These are phyloP conservation scores for Juglanconis oblonga DNA, from an alignment of 2,329 filamentous ascomycete genomes.

Conservation along the genomic window DNA sequence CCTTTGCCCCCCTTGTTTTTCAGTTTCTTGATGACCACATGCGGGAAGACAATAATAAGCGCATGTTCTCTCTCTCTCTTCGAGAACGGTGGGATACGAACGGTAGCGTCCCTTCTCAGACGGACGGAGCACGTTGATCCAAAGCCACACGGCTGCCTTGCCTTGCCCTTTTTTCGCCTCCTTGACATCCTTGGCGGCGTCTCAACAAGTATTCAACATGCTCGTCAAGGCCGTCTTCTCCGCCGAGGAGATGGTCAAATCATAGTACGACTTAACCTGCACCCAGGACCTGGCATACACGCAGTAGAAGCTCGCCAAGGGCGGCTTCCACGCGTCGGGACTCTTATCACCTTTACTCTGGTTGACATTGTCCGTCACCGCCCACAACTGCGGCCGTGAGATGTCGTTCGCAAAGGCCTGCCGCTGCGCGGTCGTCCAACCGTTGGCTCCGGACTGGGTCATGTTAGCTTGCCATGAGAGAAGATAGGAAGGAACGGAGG, in stretches of 20 bases:
- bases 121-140: too few relatives aligned
- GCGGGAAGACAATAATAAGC: too few relatives aligned
- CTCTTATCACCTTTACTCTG: slow-evolving; percentile 68
- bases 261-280: slow-evolving; percentile 72
- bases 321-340: slow-evolving; percentile 75
- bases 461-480: slow-evolving; percentile 1
- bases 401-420: slow-evolving; percentile 75
- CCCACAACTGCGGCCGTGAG: slow-evolving; percentile 70
- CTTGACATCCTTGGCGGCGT: not conserved
- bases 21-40: too few relatives aligned
- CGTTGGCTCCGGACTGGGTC: slow-evolving; percentile 62
- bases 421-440: slow-evolving; percentile 68
- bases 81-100: too few relatives aligned
- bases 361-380: slow-evolving; percentile 77
- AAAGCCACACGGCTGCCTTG: too few relatives aligned
- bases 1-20: not conserved
- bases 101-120: too few relatives aligned
- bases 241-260: slow-evolving; percentile 63
- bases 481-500: slow-evolving; percentile 8
- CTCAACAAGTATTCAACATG: slow-evolving; percentile 64
- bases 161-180: not conserved
- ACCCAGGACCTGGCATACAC: slow-evolving; percentile 76
- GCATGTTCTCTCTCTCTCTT: too few relatives aligned
- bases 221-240: slow-evolving; percentile 67
- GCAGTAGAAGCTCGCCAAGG: slow-evolving; percentile 68